Conservation (phyloP, 805 yeast genomes). For the Cyberlindnera mycetangii region DNA sequence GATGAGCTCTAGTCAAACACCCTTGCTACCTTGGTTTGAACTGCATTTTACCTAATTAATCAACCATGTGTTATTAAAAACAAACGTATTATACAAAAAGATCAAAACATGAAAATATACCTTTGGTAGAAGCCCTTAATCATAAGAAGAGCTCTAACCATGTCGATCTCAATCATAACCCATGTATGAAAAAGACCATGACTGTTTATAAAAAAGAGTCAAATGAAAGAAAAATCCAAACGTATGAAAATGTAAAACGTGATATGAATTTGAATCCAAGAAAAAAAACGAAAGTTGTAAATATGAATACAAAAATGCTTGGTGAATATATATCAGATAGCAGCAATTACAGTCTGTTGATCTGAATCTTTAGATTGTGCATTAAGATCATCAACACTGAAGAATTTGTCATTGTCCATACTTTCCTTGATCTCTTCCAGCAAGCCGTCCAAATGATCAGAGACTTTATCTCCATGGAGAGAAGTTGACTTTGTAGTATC, state of each 20-base stretch:
- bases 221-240: neutral
- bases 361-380: neutral
- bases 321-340: neutral
- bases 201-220: neutral
- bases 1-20: constrained; percentile 14
- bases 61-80: neutral
- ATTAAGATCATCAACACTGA: constrained; percentile 3
- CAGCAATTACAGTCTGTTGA: neutral
- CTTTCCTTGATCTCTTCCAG: constrained; percentile 26
- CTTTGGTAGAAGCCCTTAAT: neutral
- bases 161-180: too few species aligned
- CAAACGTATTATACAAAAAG: neutral
- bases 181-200: too few species aligned
- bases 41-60: neutral
- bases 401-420: constrained; percentile 12
- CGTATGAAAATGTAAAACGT: neutral
- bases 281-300: neutral
- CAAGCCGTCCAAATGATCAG: constrained; percentile 19
- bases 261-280: neutral
- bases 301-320: too few species aligned
- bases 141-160: too few species aligned
- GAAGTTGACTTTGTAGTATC: constrained; percentile 17
- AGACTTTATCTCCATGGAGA: constrained; percentile 3
- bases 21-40: neutral
- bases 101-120: neutral